Conservation (phyloP, 2,329 filamentous ascomycete species). For the Aspergillus aculeatinus region DNA sequence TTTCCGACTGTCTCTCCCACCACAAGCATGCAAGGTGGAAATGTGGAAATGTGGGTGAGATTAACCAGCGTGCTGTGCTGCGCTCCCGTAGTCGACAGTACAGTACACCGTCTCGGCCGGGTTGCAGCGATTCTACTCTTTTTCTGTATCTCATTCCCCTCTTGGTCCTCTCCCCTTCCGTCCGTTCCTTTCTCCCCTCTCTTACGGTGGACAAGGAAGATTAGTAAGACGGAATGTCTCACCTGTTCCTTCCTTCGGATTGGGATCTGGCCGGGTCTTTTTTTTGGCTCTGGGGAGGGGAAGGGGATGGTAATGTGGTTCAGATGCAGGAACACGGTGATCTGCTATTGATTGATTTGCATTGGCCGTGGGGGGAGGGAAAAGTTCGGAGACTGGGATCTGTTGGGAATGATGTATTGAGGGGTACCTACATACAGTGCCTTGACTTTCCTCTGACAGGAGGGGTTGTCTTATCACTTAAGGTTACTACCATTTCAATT, state of each 20-base stretch:
- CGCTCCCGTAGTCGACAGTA: neutral
- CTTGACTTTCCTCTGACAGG: too few species aligned
- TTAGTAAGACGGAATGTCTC: slow-evolving; percentile 14
- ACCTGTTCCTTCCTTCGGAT: slow-evolving; percentile 1
- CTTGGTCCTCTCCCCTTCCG: neutral
- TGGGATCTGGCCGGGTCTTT: slow-evolving; percentile 17
- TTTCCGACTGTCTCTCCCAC: slow-evolving; percentile 1
- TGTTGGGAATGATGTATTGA: neutral
- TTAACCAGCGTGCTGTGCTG: neutral
- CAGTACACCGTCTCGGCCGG: neutral
- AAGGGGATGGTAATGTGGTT: neutral
- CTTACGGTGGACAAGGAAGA: neutral
- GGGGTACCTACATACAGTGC: too few species aligned
- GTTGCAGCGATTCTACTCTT: neutral
- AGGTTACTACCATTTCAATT: too few species aligned
- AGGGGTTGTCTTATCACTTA: too few species aligned
- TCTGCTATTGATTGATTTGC: slow-evolving; percentile 12
- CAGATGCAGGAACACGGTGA: slow-evolving; percentile 17
- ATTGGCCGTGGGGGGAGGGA: neutral
- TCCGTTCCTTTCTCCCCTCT: neutral
- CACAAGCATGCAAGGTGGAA: slow-evolving; percentile 3
- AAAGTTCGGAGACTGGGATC: neutral
- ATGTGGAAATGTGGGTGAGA: neutral
- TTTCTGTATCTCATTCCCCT: neutral
- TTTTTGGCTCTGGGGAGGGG: slow-evolving; percentile 1